phyloP scores from a whole-genome alignment of 2,329 filamentous ascomycete species.

The Claviceps sp. region DNA sequence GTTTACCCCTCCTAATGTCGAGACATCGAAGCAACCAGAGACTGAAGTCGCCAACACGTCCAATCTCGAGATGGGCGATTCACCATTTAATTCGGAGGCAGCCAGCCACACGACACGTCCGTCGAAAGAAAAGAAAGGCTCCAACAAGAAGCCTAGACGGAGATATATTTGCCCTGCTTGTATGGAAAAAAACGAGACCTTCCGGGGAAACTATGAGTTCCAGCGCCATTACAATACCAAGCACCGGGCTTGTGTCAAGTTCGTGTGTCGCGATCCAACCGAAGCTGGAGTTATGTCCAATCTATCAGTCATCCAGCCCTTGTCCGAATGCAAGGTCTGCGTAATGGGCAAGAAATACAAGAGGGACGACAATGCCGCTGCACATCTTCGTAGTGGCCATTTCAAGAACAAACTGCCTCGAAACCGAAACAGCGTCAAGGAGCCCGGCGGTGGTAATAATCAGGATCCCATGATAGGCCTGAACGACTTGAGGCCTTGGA shows the following conservation, averaged over 20 bases:
- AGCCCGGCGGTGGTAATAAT: slow-evolving; percentile 30
- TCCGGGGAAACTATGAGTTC: slow-evolving; percentile 76
- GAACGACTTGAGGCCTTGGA: slow-evolving; percentile 43
- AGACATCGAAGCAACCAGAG: slow-evolving; percentile 28
- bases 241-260: slow-evolving; percentile 45
- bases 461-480: slow-evolving; percentile 36
- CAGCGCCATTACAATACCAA: slow-evolving; percentile 52
- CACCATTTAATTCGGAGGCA: background rate
- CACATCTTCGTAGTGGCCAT: slow-evolving; percentile 76
- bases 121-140: slow-evolving; percentile 31
- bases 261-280: slow-evolving; percentile 42
- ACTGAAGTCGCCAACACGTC: slow-evolving; percentile 27
- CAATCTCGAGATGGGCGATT: slow-evolving; percentile 29
- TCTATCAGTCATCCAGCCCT: slow-evolving; percentile 45
- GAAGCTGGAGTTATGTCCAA: slow-evolving; percentile 23
- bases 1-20: slow-evolving; percentile 33
- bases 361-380: slow-evolving; percentile 89
- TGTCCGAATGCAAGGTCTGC: slow-evolving; percentile 77
- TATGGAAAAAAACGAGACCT: slow-evolving; percentile 60
- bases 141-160: slow-evolving; percentile 39
- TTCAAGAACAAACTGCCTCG: slow-evolving; percentile 55
- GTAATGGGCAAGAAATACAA: slow-evolving; percentile 66
- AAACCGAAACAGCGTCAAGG: slow-evolving; percentile 24
- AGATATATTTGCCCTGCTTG: slow-evolving; percentile 62
- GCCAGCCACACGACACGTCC: slow-evolving; percentile 13